These are phyloP conservation scores for Pelargonium australe DNA, from an alignment of 441 rosid genomes.

Conservation along the genomic window DNA sequence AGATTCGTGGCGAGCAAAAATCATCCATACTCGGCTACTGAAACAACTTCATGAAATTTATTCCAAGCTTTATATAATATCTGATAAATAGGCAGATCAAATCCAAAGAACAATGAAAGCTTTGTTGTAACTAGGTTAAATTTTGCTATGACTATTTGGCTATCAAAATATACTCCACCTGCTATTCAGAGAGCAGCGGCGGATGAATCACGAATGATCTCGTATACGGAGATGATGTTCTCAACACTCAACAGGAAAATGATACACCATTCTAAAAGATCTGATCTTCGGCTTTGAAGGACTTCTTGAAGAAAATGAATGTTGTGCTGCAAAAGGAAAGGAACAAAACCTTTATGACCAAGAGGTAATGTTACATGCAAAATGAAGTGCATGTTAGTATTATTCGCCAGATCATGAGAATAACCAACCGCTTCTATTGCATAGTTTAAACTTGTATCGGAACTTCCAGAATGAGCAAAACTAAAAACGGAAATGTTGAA, in stretches of 20 bases:
- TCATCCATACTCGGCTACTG: no score
- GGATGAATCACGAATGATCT: constrained; percentile 51
- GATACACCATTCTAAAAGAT: constrained; percentile 88
- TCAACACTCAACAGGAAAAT: constrained; percentile 68
- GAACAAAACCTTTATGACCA: neutral
- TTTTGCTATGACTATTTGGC: no score
- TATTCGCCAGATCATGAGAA: no score
- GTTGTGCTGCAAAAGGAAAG: constrained; percentile 61
- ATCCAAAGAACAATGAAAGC: neutral
- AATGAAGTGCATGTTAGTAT: no score
- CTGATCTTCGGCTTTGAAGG: constrained; percentile 71
- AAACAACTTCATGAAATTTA: no score
- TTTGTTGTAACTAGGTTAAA: neutral
- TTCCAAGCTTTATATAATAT: no score
- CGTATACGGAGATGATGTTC: constrained; percentile 64
- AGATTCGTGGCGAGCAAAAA: no score
- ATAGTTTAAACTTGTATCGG: no score
- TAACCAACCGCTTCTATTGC: no score
- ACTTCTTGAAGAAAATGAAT: constrained; percentile 92
- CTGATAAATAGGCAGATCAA: no score
- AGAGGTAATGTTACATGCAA: neutral
- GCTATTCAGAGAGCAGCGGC: constrained; percentile 31
- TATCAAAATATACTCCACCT: constrained; percentile 15
- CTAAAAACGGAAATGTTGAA: no score
- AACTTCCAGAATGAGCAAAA: no score